Evolutionary conservation across 257 asterid genomes (phyloP).

Genomic region (Solanum paucissectum): DNA sequence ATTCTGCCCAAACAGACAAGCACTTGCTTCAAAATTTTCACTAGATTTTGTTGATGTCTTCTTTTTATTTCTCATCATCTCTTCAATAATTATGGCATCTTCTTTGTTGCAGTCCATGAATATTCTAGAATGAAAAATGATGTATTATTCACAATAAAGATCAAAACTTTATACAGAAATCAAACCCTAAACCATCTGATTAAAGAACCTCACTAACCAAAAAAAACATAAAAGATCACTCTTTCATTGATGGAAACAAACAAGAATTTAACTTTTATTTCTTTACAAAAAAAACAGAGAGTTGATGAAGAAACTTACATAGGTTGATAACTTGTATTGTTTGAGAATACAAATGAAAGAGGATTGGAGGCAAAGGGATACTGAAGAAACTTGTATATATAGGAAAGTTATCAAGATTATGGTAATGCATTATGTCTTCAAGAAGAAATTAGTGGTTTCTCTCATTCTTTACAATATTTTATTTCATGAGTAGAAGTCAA

Average conservation of each 20-base stretch:
- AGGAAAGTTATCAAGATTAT: not conserved
- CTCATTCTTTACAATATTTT: not conserved
- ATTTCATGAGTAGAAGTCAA: too few species aligned
- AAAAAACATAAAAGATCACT: not conserved
- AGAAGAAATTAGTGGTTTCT: not conserved
- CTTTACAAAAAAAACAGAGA: too few species aligned
- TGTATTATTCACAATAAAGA: too few species aligned
- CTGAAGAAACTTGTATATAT: not conserved
- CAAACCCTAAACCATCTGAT: not conserved
- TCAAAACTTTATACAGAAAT: too few species aligned
- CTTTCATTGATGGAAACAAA: not conserved
- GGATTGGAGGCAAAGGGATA: not conserved
- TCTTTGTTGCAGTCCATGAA: not conserved
- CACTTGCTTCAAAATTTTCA: too few species aligned
- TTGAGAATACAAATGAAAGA: not conserved
- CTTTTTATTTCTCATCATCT: too few species aligned
- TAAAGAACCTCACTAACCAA: not conserved
- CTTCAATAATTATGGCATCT: too few species aligned
- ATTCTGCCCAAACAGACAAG: too few species aligned
- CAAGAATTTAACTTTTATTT: not conserved
- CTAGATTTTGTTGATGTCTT: too few species aligned
- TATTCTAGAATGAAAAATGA: too few species aligned
- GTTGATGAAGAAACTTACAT: not conserved
- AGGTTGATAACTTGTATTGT: too few species aligned
- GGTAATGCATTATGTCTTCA: not conserved